phyloP scores from a whole-genome alignment of 441 rosid genomes.

The Brassica hybrid region DNA sequence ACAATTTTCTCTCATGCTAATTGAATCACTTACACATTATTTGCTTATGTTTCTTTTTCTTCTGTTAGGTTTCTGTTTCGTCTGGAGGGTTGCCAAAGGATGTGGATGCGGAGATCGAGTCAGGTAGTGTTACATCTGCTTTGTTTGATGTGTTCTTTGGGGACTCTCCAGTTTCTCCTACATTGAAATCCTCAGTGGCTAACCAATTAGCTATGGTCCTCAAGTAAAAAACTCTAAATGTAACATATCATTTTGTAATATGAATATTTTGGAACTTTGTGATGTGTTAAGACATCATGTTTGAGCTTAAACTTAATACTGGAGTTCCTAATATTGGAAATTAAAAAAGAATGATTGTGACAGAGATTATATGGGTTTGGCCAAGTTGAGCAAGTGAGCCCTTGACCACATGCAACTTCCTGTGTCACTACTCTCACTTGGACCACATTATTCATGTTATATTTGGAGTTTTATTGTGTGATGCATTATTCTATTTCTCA shows the following conservation, averaged over 20 bases:
- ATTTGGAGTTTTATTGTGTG: neutral
- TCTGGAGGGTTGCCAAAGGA: slow-evolving; percentile 56
- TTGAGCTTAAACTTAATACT: neutral
- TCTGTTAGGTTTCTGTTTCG: slow-evolving; percentile 67
- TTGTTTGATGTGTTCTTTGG: slow-evolving; percentile 83
- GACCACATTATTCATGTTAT: slow-evolving; percentile 24
- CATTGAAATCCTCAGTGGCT: slow-evolving; percentile 70
- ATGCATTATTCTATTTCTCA: slow-evolving; percentile 11
- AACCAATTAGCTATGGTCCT: slow-evolving; percentile 56
- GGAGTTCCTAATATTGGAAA: neutral
- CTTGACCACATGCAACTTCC: slow-evolving; percentile 39
- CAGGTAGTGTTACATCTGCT: slow-evolving; percentile 59
- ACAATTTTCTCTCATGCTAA: neutral
- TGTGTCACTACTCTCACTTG: slow-evolving; percentile 19
- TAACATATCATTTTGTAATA: neutral
- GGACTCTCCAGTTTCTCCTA: slow-evolving; percentile 75
- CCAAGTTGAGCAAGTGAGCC: slow-evolving; percentile 34
- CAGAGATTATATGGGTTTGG: slow-evolving; percentile 14
- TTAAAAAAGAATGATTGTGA: slow-evolving; percentile 11
- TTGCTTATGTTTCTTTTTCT: slow-evolving; percentile 8
- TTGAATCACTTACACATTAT: neutral
- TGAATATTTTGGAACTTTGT: slow-evolving; percentile 17
- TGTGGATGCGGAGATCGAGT: slow-evolving; percentile 64
- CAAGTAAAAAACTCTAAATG: slow-evolving; percentile 45
- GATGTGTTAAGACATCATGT: slow-evolving; percentile 7